These are phyloP conservation scores for Amanita thiersii DNA, from an alignment of 768 basidiomycete genomes.

Conservation along the genomic window DNA sequence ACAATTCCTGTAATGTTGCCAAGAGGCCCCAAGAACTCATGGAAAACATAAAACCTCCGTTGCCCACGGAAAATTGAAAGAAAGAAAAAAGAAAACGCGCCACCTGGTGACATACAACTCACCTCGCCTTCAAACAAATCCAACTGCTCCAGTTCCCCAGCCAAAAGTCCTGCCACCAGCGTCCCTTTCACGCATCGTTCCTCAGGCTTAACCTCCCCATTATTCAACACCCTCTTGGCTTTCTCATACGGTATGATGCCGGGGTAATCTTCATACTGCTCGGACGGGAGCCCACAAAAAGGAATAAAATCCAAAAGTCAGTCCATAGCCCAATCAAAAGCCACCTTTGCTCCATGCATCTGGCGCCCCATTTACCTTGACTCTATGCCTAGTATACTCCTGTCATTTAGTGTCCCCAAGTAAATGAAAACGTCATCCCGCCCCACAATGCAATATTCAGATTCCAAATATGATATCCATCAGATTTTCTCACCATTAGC, in stretches of 20 bases:
- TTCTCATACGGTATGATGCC: conserved; percentile 59
- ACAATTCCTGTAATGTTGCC: too few relatives aligned
- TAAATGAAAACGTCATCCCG: too few relatives aligned
- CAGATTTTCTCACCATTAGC: conserved; percentile 43
- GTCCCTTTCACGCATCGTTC: conserved; percentile 74
- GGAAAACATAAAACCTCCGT: too few relatives aligned
- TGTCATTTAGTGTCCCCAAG: conserved; percentile 22
- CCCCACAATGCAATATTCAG: neutral
- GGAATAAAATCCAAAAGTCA: too few relatives aligned
- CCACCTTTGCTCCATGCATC: too few relatives aligned
- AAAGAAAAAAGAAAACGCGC: too few relatives aligned
- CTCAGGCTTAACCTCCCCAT: conserved; percentile 40
- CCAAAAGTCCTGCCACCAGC: conserved; percentile 65
- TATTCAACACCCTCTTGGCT: conserved; percentile 38
- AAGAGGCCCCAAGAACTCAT: too few relatives aligned
- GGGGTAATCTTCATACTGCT: conserved; percentile 76
- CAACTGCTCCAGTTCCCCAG: conserved; percentile 52
- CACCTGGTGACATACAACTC: conserved; percentile 22
- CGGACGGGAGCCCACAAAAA: too few relatives aligned
- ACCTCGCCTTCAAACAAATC: conserved; percentile 83
- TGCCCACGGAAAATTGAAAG: too few relatives aligned
- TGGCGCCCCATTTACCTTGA: conserved; percentile 55
- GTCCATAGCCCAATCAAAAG: too few relatives aligned
- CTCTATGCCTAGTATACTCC: conserved; percentile 77
- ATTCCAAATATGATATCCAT: conserved; percentile 1